These are phyloP conservation scores for Leccinum obscurum DNA, from an alignment of 768 basidiomycete genomes.

Conservation along the genomic window DNA sequence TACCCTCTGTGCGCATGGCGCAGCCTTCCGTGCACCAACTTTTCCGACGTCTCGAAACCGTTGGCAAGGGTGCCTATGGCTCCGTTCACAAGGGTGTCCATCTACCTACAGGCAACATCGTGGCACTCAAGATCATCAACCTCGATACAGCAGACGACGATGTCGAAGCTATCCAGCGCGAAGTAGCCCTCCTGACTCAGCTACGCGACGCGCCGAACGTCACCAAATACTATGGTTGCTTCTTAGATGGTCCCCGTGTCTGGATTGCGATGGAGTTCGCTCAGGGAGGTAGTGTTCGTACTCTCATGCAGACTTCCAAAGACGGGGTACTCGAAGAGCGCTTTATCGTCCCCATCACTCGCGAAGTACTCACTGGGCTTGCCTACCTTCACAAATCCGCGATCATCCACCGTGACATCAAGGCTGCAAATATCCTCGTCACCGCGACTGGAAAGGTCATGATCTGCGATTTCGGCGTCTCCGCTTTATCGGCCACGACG, in stretches of 20 bases:
- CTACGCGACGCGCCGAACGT: conserved; percentile 88
- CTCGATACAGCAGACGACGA: conserved; percentile 97
- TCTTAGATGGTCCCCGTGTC: conserved; percentile 90
- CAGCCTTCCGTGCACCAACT: conserved; percentile 74
- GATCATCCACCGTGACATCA: conserved; percentile 97
- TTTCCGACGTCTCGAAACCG: conserved; percentile 84
- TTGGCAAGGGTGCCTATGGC: conserved; percentile 95
- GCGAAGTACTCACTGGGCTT: conserved; percentile 87
- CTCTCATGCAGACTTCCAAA: conserved; percentile 86
- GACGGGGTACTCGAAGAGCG: conserved; percentile 82
- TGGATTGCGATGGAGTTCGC: conserved; percentile 99
- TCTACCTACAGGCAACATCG: conserved; percentile 79
- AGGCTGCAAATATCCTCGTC: conserved; percentile 95
- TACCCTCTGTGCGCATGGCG: conserved; percentile 30
- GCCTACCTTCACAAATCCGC: conserved; percentile 90
- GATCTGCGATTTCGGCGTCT: conserved; percentile 98
- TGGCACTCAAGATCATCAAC: conserved; percentile 98
- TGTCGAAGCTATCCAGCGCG: conserved; percentile 93
- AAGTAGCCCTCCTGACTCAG: conserved; percentile 89
- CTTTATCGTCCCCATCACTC: conserved; percentile 81
- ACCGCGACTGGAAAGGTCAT: conserved; percentile 87
- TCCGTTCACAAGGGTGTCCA: conserved; percentile 93
- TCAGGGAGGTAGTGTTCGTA: conserved; percentile 90
- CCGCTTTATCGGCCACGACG: conserved; percentile 80
- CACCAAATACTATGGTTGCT: conserved; percentile 95